Conservation (phyloP, 2,329 filamentous ascomycete species). For the Colletotrichum graminicola region DNA sequence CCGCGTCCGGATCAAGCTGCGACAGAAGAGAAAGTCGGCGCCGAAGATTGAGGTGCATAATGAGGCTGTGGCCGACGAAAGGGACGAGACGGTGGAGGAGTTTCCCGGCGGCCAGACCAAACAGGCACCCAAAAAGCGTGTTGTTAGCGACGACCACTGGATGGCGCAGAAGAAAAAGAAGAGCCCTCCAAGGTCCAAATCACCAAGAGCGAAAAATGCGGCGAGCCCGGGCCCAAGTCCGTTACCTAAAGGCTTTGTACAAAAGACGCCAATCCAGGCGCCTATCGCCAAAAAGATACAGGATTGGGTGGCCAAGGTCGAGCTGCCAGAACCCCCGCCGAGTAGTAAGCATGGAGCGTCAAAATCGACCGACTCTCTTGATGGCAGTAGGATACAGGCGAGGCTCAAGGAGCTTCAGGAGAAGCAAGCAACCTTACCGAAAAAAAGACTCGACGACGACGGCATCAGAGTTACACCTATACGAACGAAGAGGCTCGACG, state of each 20-base stretch:
- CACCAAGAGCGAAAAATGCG: conserved; percentile 47
- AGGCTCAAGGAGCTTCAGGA: conserved; percentile 41
- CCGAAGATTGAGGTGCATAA: conserved; percentile 50
- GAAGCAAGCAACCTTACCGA: conserved; percentile 37
- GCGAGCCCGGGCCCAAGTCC: conserved; percentile 53
- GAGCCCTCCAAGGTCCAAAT: conserved; percentile 56
- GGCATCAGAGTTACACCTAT: conserved; percentile 60
- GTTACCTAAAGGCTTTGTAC: conserved; percentile 70
- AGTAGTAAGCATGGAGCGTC: conserved; percentile 54
- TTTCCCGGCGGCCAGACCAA: conserved; percentile 54
- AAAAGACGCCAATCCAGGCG: conserved; percentile 66
- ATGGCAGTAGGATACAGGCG: conserved; percentile 46
- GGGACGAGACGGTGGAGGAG: conserved; percentile 44
- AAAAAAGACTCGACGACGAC: conserved; percentile 50
- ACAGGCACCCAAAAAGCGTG: conserved; percentile 85
- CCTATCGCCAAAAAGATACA: conserved; percentile 70
- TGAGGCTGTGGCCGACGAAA: conserved; percentile 47
- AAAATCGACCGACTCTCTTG: conserved; percentile 51
- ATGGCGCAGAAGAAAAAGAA: conserved; percentile 70
- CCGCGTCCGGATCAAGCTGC: conserved; percentile 67
- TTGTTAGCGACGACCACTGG: conserved; percentile 95
- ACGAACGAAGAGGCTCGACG: conserved; percentile 48
- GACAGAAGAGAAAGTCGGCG: conserved; percentile 57
- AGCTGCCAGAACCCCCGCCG: conserved; percentile 58
- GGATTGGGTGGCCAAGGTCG: conserved; percentile 70